phyloP scores from a whole-genome alignment of 257 asterid species.

The Rhazya stricta region DNA sequence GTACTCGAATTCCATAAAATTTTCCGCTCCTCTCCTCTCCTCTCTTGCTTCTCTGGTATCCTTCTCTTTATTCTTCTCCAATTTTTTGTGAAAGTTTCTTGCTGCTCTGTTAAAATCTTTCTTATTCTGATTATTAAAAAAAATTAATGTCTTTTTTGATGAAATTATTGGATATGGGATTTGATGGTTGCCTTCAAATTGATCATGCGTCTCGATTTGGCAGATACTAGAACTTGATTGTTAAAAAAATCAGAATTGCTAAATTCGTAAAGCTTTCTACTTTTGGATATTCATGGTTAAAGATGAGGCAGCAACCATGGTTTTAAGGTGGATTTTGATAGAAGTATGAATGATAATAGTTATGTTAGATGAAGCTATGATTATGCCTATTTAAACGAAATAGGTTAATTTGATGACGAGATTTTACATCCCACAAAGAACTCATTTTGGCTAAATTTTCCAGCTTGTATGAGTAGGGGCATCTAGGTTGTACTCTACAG shows the following conservation, averaged over 20 bases:
- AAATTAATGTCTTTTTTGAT: background rate
- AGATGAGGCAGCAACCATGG: background rate
- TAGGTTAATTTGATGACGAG: background rate
- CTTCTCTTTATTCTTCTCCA: background rate
- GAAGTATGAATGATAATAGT: background rate
- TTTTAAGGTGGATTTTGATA: background rate
- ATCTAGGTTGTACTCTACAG: too few relatives aligned
- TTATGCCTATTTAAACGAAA: background rate
- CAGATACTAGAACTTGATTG: background rate
- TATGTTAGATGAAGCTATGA: background rate
- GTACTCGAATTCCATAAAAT: too few relatives aligned
- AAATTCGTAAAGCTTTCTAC: background rate
- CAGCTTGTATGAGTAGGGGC: background rate
- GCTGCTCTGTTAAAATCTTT: background rate
- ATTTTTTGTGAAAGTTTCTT: background rate
- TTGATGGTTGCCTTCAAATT: background rate
- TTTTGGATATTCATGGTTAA: background rate
- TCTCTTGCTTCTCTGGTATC: too few relatives aligned
- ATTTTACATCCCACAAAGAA: too few relatives aligned
- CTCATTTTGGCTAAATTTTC: background rate
- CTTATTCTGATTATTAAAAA: background rate
- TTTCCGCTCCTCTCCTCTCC: too few relatives aligned
- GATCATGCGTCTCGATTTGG: background rate
- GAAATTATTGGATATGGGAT: background rate
- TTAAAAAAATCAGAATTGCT: background rate